Evolutionary conservation across 2,329 filamentous ascomycete species (phyloP), one percentile per base, ranked within the genome.

Genomic region (Emericellopsis cladophorae): DNA sequence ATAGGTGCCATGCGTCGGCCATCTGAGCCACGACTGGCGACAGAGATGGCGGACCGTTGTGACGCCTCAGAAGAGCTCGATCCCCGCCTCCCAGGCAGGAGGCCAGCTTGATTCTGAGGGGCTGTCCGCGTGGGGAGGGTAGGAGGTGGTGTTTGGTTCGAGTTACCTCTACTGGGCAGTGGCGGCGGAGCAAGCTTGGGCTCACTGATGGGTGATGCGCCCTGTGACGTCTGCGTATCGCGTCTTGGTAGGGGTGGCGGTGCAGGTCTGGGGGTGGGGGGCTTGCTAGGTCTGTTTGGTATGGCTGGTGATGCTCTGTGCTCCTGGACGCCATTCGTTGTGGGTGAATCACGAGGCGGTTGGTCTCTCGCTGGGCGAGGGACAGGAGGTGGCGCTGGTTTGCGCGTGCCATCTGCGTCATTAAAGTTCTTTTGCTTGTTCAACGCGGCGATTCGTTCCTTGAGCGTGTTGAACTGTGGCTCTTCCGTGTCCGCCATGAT

Each of bases 391-490:
- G 34, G 46, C 49, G 46, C 43, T 54, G 29, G 48, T 42, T 45
- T 71, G 66, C 67, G 69, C 22, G 65, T 61, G 21, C 41, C 57
- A 56, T 59, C 51, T 43, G 41, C 42, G 21, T 16, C 45, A 40
- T 61, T 61, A 60, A 80, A 74, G 61, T 72, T 74, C 57, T 74
- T 74, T 55, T 79, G 70, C 51, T 64, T 61, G 49, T 80, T 80
- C 46, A 81, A 65, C 24, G 77, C 77, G 9, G 76, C 76, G 46
- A 81, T 81, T 40, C 77, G 68, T 56, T 79, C 74, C 5, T 73
- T 68, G 22, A 81, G 65, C 7, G 70, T 71, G 44, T 64, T 76
- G 55, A 76, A 79, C 45, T 71, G 71, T 32, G 74, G 74, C 52
- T 80, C 76, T 49, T 79, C 73, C 36, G 68, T 62, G 40, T 81